phyloP scores from a whole-genome alignment of 768 basidiomycete genomes.

The Coprinopsis strossmayeri region DNA sequence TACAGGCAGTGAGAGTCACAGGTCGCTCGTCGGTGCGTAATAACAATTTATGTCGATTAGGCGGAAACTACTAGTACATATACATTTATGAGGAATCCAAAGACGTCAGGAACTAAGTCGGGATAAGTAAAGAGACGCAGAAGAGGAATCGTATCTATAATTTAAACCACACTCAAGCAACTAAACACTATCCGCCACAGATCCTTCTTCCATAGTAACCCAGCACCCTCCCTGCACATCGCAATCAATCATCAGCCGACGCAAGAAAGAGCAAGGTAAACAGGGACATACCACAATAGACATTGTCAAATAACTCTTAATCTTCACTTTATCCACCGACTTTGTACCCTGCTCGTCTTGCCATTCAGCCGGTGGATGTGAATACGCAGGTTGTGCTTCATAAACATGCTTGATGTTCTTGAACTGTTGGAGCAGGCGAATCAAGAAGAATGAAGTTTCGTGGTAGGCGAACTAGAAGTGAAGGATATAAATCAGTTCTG shows the following conservation, averaged over 20 bases:
- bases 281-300: constrained; percentile 20
- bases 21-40: too few relatives aligned
- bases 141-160: too few relatives aligned
- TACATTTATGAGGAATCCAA: too few relatives aligned
- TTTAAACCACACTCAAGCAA: too few relatives aligned
- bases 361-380: constrained; percentile 34
- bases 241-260: neutral
- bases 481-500: neutral
- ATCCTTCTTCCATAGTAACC: constrained; percentile 23
- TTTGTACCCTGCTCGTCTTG: constrained; percentile 22
- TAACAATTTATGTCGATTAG: too few relatives aligned
- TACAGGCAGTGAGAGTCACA: too few relatives aligned
- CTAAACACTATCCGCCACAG: too few relatives aligned
- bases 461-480: constrained; percentile 33
- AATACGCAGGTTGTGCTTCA: constrained; percentile 27
- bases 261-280: neutral
- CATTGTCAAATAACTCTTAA: constrained; percentile 48
- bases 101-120: too few relatives aligned
- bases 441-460: constrained; percentile 42
- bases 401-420: constrained; percentile 31
- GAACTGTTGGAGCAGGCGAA: constrained; percentile 44
- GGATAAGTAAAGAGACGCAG: too few relatives aligned
- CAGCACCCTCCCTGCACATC: constrained; percentile 21
- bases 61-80: too few relatives aligned
- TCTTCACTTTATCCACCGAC: constrained; percentile 39